A percentile compares a stretch with the other conserved stretches of the same genome.
phyloP scores from a whole-genome alignment of 2,329 filamentous ascomycete species.

The Fusarium camptoceras region DNA sequence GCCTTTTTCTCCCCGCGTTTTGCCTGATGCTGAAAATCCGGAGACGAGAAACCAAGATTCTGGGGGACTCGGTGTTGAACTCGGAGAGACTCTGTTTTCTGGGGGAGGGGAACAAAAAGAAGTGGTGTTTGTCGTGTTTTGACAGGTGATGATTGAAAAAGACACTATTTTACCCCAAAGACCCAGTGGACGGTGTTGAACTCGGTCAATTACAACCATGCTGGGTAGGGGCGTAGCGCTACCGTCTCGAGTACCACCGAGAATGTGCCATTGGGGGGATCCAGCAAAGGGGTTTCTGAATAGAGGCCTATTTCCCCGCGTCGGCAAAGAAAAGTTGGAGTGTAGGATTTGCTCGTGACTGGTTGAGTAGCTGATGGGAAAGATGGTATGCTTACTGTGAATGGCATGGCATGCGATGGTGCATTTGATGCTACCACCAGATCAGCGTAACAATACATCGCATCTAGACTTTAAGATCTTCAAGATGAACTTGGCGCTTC shows the following conservation, averaged over 20 bases:
- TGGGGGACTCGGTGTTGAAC: conserved; percentile 42
- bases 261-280: conserved; percentile 49
- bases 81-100: conserved; percentile 41
- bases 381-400: background rate
- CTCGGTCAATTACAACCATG: conserved; percentile 48
- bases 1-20: conserved; percentile 30
- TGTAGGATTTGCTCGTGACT: conserved; percentile 12
- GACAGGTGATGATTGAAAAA: conserved; percentile 5
- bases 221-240: conserved; percentile 43
- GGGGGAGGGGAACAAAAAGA: conserved; percentile 21
- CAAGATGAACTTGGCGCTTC: background rate
- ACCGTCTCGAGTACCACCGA: conserved; percentile 50
- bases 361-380: conserved; percentile 6
- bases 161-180: conserved; percentile 21
- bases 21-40: conserved; percentile 24
- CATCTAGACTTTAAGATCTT: background rate
- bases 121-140: conserved; percentile 6
- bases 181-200: conserved; percentile 27
- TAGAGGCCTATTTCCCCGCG: conserved; percentile 38
- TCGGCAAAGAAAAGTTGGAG: conserved; percentile 25
- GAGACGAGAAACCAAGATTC: conserved; percentile 13
- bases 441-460: background rate
- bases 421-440: background rate
- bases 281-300: conserved; percentile 1
- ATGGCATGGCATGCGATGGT: background rate